phyloP scores from a whole-genome alignment of 2,329 filamentous ascomycete species.

The Orbilia oligospora region DNA sequence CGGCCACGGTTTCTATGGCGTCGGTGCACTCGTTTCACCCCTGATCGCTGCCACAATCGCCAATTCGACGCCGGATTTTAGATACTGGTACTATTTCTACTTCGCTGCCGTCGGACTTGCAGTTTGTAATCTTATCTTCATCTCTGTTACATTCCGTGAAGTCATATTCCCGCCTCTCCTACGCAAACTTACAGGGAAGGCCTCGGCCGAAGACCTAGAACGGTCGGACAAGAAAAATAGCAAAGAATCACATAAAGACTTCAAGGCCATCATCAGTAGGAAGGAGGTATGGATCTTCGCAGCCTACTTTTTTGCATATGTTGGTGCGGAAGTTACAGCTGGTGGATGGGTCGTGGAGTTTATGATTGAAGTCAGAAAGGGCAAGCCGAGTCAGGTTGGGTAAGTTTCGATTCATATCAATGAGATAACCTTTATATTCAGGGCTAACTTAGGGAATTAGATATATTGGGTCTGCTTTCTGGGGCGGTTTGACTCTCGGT shows the following conservation, averaged over 20 bases:
- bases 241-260: constrained; percentile 66
- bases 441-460: constrained; percentile 11
- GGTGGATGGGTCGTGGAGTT: constrained; percentile 85
- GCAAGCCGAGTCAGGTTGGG: constrained; percentile 78
- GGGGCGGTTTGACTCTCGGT: constrained; percentile 84
- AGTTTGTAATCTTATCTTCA: constrained; percentile 72
- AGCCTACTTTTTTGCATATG: constrained; percentile 82
- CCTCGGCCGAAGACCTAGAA: constrained; percentile 1
- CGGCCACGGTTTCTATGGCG: constrained; percentile 79
- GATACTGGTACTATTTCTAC: constrained; percentile 80
- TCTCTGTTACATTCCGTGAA: constrained; percentile 75
- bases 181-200: constrained; percentile 21
- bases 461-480: constrained; percentile 80
- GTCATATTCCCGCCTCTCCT: constrained; percentile 65
- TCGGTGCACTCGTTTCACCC: constrained; percentile 79
- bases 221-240: constrained; percentile 57
- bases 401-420: constrained; percentile 67
- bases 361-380: constrained; percentile 83
- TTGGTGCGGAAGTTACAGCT: constrained; percentile 79
- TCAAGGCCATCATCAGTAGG: constrained; percentile 70
- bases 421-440: background rate
- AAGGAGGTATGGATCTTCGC: constrained; percentile 80
- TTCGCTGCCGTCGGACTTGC: constrained; percentile 79
- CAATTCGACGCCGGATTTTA: constrained; percentile 71
- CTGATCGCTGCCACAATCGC: constrained; percentile 81